These are phyloP conservation scores for Penicillium sp. DNA, from an alignment of 2,329 filamentous ascomycete species.

Conservation along the genomic window DNA sequence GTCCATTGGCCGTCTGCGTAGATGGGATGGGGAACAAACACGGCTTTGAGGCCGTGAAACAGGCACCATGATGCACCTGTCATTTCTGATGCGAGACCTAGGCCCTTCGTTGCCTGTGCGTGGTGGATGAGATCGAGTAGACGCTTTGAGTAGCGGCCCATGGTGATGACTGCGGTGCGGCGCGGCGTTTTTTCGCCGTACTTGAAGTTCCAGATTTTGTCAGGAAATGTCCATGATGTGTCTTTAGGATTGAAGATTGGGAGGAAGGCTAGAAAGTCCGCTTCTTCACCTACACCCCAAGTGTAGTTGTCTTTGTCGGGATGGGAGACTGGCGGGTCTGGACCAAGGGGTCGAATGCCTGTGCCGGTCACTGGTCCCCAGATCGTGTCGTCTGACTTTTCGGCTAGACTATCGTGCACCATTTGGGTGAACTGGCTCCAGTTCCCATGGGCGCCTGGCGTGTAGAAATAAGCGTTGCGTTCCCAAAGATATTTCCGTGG, in stretches of 20 bases:
- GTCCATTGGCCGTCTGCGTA: constrained; percentile 61
- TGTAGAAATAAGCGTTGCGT: constrained; percentile 73
- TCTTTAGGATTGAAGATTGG: constrained; percentile 25
- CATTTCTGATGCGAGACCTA: constrained; percentile 77
- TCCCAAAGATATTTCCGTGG: constrained; percentile 76
- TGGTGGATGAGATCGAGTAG: constrained; percentile 63
- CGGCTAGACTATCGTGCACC: constrained; percentile 49
- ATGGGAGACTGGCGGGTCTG: constrained; percentile 20
- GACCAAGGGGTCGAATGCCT: constrained; percentile 26
- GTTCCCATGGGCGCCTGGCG: constrained; percentile 67
- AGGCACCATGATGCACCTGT: constrained; percentile 71
- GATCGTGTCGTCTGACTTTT: constrained; percentile 19
- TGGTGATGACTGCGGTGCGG: constrained; percentile 23
- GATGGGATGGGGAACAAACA: constrained; percentile 63
- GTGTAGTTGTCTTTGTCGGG: constrained; percentile 24
- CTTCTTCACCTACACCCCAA: constrained; percentile 27
- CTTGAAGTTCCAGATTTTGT: constrained; percentile 24
- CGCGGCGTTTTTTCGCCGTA: constrained; percentile 19
- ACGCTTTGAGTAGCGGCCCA: constrained; percentile 24
- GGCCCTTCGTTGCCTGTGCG: constrained; percentile 65
- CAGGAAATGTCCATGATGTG: constrained; percentile 23
- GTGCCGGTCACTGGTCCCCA: constrained; percentile 28
- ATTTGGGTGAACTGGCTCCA: constrained; percentile 72
- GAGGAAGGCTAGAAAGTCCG: constrained; percentile 24
- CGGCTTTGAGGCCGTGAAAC: constrained; percentile 76